A percentile compares a stretch with the other conserved stretches of the same genome.
Conservation (phyloP, 2,329 filamentous ascomycete genomes). For the Aspergillus ochraceoroseus region DNA sequence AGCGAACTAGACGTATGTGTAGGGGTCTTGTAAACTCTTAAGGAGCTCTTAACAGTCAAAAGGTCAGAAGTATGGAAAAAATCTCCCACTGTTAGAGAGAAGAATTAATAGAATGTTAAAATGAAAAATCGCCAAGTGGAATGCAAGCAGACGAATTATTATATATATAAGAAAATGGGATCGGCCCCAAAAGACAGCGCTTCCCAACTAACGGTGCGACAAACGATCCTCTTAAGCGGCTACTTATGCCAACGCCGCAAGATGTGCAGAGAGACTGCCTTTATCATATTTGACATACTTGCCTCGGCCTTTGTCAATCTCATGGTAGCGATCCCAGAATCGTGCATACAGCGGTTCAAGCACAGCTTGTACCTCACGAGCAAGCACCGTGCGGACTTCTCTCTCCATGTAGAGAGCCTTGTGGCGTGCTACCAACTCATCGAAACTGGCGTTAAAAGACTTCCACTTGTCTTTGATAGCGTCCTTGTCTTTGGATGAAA, state of each 20-base stretch:
- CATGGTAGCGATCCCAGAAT: slow-evolving; percentile 96
- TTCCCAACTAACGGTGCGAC: too few relatives aligned
- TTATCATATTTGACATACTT: slow-evolving; percentile 99
- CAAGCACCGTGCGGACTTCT: slow-evolving; percentile 76
- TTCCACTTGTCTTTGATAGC: slow-evolving; percentile 94
- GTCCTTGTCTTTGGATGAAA: slow-evolving; percentile 89
- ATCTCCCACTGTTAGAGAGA: too few relatives aligned
- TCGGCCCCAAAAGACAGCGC: too few relatives aligned
- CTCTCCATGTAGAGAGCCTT: slow-evolving; percentile 83
- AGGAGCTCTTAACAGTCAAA: too few relatives aligned
- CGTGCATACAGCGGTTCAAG: slow-evolving; percentile 90
- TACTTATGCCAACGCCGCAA: slow-evolving; percentile 45
- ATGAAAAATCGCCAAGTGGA: too few relatives aligned
- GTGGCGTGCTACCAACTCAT: slow-evolving; percentile 78
- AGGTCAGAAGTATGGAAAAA: too few relatives aligned
- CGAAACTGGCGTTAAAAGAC: slow-evolving; percentile 83
- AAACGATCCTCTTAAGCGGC: too few relatives aligned
- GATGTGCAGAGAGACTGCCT: slow-evolving; percentile 62
- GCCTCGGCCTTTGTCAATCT: slow-evolving; percentile 94
- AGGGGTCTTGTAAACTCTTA: too few relatives aligned
- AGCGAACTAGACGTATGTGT: too few relatives aligned
- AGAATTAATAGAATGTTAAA: too few relatives aligned
- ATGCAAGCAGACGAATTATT: too few relatives aligned
- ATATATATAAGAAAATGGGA: too few relatives aligned
- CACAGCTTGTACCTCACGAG: slow-evolving; percentile 80